A percentile compares a stretch with the other conserved stretches of the same genome.
phyloP scores from a whole-genome alignment of 2,329 filamentous ascomycete species.

The Clonostachys rhizophaga region DNA sequence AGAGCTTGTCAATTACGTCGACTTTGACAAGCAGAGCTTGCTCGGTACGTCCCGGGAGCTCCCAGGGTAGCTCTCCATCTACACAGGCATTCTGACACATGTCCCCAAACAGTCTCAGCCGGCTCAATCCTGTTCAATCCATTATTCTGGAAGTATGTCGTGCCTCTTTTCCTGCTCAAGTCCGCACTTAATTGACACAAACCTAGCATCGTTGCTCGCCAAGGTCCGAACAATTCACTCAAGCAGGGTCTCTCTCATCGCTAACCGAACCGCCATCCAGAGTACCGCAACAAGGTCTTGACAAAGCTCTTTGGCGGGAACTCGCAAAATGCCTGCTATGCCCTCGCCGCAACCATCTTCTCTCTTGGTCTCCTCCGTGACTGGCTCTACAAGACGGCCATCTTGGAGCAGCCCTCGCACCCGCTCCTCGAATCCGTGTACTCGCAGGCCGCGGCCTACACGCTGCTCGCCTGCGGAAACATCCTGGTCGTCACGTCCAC shows the following conservation, averaged over 20 bases:
- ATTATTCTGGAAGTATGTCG: conserved; percentile 96
- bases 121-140: conserved; percentile 89
- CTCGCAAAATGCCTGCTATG: conserved; percentile 79
- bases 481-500: conserved; percentile 83
- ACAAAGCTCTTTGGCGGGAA: conserved; percentile 82
- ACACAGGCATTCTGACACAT: neutral
- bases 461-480: conserved; percentile 72
- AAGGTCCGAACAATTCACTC: conserved; percentile 48
- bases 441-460: conserved; percentile 61
- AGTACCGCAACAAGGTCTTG: conserved; percentile 87
- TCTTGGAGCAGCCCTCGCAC: conserved; percentile 71
- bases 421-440: conserved; percentile 61
- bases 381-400: conserved; percentile 78
- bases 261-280: conserved; percentile 35
- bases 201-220: conserved; percentile 73
- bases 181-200: neutral
- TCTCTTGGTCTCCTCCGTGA: conserved; percentile 86
- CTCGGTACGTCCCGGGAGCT: conserved; percentile 44
- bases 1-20: conserved; percentile 58
- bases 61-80: neutral
- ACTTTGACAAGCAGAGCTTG: conserved; percentile 64
- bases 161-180: too few relatives aligned
- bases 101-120: conserved; percentile 62
- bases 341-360: conserved; percentile 86
- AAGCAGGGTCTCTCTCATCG: neutral